Conservation (phyloP, 1,284 basidiomycete species). For the Ustilago crameri region DNA sequence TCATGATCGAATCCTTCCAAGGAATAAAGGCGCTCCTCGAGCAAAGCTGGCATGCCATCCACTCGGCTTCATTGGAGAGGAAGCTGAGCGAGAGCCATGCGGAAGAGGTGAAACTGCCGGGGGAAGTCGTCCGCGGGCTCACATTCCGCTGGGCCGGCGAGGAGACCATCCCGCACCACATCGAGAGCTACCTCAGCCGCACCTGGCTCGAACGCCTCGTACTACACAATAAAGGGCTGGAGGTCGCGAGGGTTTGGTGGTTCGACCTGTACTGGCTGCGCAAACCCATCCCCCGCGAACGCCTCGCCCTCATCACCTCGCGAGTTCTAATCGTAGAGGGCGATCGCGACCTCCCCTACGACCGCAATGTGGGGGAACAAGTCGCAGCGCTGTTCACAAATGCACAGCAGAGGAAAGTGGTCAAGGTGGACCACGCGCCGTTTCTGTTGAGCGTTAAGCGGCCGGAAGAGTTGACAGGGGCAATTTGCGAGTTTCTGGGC, state of each 20-base stretch:
- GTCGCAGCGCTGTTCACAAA: slow-evolving; percentile 5
- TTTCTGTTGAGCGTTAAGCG: slow-evolving; percentile 21
- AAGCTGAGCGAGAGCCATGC: neutral
- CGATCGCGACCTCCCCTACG: slow-evolving; percentile 18
- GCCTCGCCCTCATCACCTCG: slow-evolving; percentile 1
- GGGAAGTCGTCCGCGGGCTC: slow-evolving; percentile 29
- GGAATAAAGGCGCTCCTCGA: slow-evolving; percentile 25
- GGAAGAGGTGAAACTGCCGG: slow-evolving; percentile 10
- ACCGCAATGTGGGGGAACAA: slow-evolving; percentile 15
- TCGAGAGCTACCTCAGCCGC: slow-evolving; percentile 10
- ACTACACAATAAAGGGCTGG: slow-evolving; percentile 5
- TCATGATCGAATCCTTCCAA: slow-evolving; percentile 32
- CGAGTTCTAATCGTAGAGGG: slow-evolving; percentile 23
- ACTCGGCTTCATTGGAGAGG: slow-evolving; percentile 3
- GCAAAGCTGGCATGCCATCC: slow-evolving; percentile 6
- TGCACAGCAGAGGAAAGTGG: neutral
- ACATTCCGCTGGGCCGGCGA: slow-evolving; percentile 29
- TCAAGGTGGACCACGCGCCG: slow-evolving; percentile 4
- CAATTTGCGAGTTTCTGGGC: slow-evolving; percentile 5
- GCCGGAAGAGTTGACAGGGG: slow-evolving; percentile 3
- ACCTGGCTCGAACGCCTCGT: slow-evolving; percentile 26
- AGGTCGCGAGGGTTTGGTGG: slow-evolving; percentile 28
- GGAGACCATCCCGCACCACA: slow-evolving; percentile 20
- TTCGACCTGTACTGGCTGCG: slow-evolving; percentile 38
- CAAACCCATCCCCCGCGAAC: neutral